Conservation (phyloP, 2,329 filamentous ascomycete genomes). For the Cordyceps cicadae region DNA sequence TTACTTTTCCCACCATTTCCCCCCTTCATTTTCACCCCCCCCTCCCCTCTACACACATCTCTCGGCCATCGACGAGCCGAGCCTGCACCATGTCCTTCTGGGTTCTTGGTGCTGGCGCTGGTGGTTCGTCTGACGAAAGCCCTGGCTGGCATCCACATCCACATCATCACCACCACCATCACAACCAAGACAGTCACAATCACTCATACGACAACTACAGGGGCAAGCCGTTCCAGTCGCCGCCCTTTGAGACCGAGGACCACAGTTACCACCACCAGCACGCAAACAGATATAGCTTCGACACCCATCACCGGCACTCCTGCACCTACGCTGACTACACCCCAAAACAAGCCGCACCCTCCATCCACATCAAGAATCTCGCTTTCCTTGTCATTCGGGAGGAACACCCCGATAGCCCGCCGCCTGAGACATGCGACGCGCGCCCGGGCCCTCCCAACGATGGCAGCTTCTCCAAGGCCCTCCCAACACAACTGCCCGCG, state of each 20-base stretch:
- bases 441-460: background rate
- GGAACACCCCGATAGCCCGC: conserved; percentile 14
- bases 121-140: conserved; percentile 8
- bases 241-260: background rate
- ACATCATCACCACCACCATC: background rate
- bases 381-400: conserved; percentile 34
- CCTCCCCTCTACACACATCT: background rate
- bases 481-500: conserved; percentile 9
- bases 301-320: background rate
- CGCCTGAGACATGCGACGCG: background rate
- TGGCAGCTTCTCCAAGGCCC: conserved; percentile 14
- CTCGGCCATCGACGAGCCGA: conserved; percentile 13
- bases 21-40: background rate
- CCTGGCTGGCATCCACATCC: background rate
- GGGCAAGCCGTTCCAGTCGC: background rate
- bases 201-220: background rate
- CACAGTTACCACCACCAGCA: conserved; percentile 12
- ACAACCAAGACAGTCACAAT: background rate
- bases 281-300: conserved; percentile 1
- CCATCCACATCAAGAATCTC: conserved; percentile 24
- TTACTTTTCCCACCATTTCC: background rate
- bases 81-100: conserved; percentile 34
- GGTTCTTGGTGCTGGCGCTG: conserved; percentile 28
- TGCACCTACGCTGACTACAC: background rate
- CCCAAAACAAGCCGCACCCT: conserved; percentile 14